Percentiles rank a stretch among this genome's conserved stretches.
phyloP scores from a whole-genome alignment of 805 yeast genomes.

The Hanseniaspora mollemarum region DNA sequence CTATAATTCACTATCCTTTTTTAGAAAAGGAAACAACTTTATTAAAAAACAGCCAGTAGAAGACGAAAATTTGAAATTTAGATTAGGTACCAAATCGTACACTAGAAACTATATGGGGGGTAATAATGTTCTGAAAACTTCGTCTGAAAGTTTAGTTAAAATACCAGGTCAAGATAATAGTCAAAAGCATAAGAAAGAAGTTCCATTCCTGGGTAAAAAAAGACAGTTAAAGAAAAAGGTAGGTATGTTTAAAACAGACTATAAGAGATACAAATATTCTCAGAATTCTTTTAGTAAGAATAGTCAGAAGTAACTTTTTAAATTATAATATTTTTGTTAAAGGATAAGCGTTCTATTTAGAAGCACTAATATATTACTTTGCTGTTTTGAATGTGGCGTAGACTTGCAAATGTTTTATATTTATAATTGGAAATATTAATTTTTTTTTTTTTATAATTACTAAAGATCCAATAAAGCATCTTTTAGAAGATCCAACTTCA shows the following conservation, averaged over 20 bases:
- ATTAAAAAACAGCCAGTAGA: constrained; percentile 3
- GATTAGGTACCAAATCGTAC: constrained; percentile 6
- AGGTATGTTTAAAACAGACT: neutral
- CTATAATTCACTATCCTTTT: constrained; percentile 14
- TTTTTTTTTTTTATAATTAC: neutral
- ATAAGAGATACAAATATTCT: neutral
- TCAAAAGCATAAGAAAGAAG: constrained; percentile 21
- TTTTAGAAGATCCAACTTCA: constrained; percentile 2
- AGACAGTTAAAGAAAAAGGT: neutral
- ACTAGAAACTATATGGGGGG: constrained; percentile 35
- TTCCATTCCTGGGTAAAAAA: constrained; percentile 10
- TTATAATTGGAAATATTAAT: neutral
- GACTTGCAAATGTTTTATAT: too few species aligned
- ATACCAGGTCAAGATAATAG: constrained; percentile 59
- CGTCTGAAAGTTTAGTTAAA: constrained; percentile 71
- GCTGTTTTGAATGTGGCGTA: too few species aligned
- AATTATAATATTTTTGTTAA: too few species aligned
- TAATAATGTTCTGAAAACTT: constrained; percentile 79
- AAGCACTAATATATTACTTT: too few species aligned
- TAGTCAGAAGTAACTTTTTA: neutral
- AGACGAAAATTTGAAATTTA: constrained; percentile 12
- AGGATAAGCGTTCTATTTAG: too few species aligned
- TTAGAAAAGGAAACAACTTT: constrained; percentile 6
- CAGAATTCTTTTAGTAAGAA: neutral
- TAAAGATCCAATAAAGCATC: constrained; percentile 8